Conservation (phyloP, 805 yeast species). For the Barnettozyma sp. region DNA sequence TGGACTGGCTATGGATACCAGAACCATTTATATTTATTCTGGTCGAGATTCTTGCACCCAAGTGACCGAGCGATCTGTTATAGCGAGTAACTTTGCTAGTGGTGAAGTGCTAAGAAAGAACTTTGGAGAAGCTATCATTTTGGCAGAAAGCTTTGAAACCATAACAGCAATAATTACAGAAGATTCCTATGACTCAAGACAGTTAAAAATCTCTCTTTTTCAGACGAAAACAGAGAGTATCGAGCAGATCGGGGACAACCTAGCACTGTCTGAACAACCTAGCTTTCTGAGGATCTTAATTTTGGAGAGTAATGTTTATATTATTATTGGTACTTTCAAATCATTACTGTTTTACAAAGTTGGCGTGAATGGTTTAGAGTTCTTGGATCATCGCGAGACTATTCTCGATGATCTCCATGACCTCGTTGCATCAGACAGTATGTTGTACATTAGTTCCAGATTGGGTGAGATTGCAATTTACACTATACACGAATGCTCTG, state of each 20-base stretch:
- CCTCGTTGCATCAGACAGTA: slow-evolving; percentile 12
- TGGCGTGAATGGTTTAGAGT: background rate
- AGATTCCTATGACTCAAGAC: background rate
- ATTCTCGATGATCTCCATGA: slow-evolving; percentile 18
- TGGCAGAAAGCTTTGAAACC: slow-evolving; percentile 19
- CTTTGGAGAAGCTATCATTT: slow-evolving; percentile 9
- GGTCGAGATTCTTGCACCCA: slow-evolving; percentile 19
- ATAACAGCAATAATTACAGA: slow-evolving; percentile 12
- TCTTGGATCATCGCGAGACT: background rate
- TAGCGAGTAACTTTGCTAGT: slow-evolving; percentile 16
- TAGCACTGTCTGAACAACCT: slow-evolving; percentile 5
- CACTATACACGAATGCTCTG: slow-evolving; percentile 1
- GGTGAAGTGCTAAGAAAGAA: slow-evolving; percentile 5
- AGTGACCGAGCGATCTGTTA: slow-evolving; percentile 20
- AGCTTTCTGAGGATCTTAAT: slow-evolving; percentile 18
- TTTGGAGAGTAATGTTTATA: slow-evolving; percentile 5
- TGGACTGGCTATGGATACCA: slow-evolving; percentile 13
- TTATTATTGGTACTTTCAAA: slow-evolving; percentile 9
- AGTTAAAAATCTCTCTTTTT: background rate
- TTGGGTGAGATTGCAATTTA: slow-evolving; percentile 14
- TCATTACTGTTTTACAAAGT: slow-evolving; percentile 6
- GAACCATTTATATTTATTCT: slow-evolving; percentile 16
- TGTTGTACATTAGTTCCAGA: slow-evolving; percentile 20
- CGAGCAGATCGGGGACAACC: slow-evolving; percentile 1
- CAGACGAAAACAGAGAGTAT: slow-evolving; percentile 6